phyloP scores from a whole-genome alignment of 805 yeast species.

The Candida palmyrensis region DNA sequence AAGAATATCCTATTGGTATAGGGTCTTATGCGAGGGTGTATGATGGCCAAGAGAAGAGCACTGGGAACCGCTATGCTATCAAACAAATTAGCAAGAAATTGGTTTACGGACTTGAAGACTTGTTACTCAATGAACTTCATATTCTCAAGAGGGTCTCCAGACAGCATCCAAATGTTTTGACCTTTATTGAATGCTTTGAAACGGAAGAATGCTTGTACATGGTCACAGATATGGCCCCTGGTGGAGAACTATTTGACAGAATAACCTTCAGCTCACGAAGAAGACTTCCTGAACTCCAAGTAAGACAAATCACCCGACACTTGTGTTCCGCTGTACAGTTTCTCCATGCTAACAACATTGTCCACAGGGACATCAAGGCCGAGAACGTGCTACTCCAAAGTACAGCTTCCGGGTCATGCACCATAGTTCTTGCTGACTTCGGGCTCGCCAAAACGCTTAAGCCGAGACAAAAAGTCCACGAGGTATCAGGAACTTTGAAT shows the following conservation, averaged over 20 bases:
- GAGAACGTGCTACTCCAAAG: slow-evolving; percentile 56
- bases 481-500: slow-evolving; percentile 66
- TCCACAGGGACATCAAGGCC: slow-evolving; percentile 70
- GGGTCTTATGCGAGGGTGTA: slow-evolving; percentile 49
- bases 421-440: slow-evolving; percentile 53
- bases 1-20: slow-evolving; percentile 30
- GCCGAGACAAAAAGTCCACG: slow-evolving; percentile 25
- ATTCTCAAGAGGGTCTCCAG: slow-evolving; percentile 47
- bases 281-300: slow-evolving; percentile 36
- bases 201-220: slow-evolving; percentile 51
- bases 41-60: slow-evolving; percentile 41
- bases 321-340: slow-evolving; percentile 52
- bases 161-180: slow-evolving; percentile 52
- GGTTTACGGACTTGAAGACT: slow-evolving; percentile 46
- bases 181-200: slow-evolving; percentile 65
- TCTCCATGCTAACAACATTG: slow-evolving; percentile 53
- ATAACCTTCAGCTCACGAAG: slow-evolving; percentile 28
- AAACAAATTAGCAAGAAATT: slow-evolving; percentile 46
- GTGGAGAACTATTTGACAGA: slow-evolving; percentile 65
- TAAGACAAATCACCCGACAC: slow-evolving; percentile 44
- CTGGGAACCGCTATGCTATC: slow-evolving; percentile 46
- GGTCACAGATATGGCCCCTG: slow-evolving; percentile 62
- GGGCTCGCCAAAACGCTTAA: slow-evolving; percentile 55
- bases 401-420: slow-evolving; percentile 26
- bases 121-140: slow-evolving; percentile 57